Percentiles rank a stretch among this genome's conserved stretches.
Evolutionary conservation across 768 basidiomycete genomes (phyloP).

Genomic region (Sutorius australiensis): DNA sequence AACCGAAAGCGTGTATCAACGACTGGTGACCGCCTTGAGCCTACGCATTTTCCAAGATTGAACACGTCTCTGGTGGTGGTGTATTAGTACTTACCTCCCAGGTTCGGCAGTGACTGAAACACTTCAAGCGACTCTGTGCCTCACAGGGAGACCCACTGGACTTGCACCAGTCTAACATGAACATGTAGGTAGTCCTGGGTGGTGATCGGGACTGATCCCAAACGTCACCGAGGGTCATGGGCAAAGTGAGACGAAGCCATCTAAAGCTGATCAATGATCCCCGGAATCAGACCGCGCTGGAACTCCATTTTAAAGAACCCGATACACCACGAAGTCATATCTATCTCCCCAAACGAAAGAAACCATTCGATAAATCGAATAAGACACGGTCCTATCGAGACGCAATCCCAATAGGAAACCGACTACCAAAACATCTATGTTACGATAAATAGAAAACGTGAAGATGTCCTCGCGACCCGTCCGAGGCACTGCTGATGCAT

Average conservation of each 20-base stretch:
- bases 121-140: background rate
- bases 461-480: slow-evolving; percentile 9
- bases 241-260: background rate
- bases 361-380: background rate
- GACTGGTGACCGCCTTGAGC: too few relatives aligned
- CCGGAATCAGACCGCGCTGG: background rate
- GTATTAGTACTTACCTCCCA: too few relatives aligned
- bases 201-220: background rate
- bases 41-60: too few relatives aligned
- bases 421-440: slow-evolving; percentile 15
- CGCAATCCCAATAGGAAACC: background rate
- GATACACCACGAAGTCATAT: background rate
- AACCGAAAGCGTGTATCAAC: too few relatives aligned
- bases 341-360: background rate
- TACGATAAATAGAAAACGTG: slow-evolving; percentile 20
- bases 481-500: slow-evolving; percentile 1
- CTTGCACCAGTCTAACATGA: background rate
- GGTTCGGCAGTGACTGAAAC: too few relatives aligned
- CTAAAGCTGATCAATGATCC: background rate
- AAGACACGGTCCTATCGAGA: slow-evolving; percentile 1
- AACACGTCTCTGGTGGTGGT: too few relatives aligned
- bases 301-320: background rate
- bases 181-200: background rate
- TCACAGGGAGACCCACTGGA: background rate
- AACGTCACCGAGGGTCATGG: background rate